phyloP scores from a whole-genome alignment of 2,329 filamentous ascomycete species.

The Byssoonygena ceratinophila region DNA sequence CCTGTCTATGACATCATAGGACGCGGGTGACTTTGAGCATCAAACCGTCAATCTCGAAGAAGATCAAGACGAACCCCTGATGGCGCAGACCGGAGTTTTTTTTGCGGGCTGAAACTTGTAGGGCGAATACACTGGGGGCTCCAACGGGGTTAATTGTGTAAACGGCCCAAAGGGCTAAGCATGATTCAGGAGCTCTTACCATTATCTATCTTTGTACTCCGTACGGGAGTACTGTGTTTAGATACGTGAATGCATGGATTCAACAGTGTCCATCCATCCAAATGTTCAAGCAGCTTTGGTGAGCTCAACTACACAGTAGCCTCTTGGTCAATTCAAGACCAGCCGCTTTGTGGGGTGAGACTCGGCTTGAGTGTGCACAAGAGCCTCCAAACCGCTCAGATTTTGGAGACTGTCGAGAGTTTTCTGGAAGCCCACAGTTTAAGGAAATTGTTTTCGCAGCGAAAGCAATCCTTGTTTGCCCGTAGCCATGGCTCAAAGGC shows the following conservation, averaged over 20 bases:
- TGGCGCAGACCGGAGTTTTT: neutral
- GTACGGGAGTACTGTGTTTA: too few species aligned
- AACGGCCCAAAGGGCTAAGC: too few species aligned
- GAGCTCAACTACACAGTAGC: neutral
- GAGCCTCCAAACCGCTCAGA: neutral
- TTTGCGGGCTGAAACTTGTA: neutral
- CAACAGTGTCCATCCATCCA: neutral
- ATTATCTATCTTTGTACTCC: too few species aligned
- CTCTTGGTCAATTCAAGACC: constrained; percentile 1
- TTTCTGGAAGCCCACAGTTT: neutral
- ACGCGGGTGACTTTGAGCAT: neutral
- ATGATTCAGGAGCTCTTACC: too few species aligned
- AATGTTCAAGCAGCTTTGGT: neutral
- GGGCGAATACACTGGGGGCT: neutral
- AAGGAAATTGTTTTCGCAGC: neutral
- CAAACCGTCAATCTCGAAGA: too few species aligned
- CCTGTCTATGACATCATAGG: constrained; percentile 8
- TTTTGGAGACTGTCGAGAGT: neutral
- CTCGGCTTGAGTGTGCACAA: neutral
- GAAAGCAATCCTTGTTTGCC: neutral
- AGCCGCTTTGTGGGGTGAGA: neutral
- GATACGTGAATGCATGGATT: neutral
- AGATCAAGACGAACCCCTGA: too few species aligned
- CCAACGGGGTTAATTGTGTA: too few species aligned
- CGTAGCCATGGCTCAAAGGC: neutral